Conservation (phyloP, 2,329 filamentous ascomycete genomes). For the Venturia carpophila region DNA sequence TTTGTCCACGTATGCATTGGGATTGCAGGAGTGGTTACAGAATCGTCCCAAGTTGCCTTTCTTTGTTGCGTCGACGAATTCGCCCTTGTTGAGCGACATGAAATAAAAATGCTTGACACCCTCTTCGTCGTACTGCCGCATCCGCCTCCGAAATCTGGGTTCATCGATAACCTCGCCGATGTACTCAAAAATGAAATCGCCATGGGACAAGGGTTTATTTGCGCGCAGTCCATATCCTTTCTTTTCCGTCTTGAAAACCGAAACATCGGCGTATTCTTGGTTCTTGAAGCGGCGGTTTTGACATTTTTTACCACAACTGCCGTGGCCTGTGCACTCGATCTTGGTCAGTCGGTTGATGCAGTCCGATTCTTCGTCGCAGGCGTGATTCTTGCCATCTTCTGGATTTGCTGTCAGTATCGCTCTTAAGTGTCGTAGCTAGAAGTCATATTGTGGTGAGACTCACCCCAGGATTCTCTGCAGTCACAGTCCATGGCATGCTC, state of each 20-base stretch:
- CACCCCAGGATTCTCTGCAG: constrained; percentile 91
- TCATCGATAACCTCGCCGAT: constrained; percentile 98
- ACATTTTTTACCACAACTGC: constrained; percentile 78
- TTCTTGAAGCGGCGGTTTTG: constrained; percentile 93
- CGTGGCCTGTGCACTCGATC: constrained; percentile 86
- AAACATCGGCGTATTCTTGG: constrained; percentile 81
- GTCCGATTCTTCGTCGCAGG: constrained; percentile 92
- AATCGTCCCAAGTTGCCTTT: constrained; percentile 94
- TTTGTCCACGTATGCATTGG: constrained; percentile 98
- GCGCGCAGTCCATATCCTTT: constrained; percentile 91
- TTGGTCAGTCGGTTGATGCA: constrained; percentile 98
- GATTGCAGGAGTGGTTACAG: constrained; percentile 98
- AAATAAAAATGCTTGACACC: constrained; percentile 99
- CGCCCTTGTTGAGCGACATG: constrained; percentile 94
- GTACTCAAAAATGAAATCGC: constrained; percentile 97
- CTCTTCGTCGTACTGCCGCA: constrained; percentile 88
- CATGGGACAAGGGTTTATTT: constrained; percentile 64
- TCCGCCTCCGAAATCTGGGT: constrained; percentile 76
- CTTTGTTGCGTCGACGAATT: constrained; percentile 96
- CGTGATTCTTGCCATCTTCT: constrained; percentile 55
- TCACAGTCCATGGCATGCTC: constrained; percentile 95
- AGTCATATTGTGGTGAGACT: constrained; percentile 33
- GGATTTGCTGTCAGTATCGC: constrained; percentile 21
- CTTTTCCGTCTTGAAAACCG: constrained; percentile 96
- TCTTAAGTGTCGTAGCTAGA: constrained; percentile 19